Evolutionary conservation across 1,139 yeast genomes (phyloP).

Genomic region (Yamadazyma taylorii): DNA sequence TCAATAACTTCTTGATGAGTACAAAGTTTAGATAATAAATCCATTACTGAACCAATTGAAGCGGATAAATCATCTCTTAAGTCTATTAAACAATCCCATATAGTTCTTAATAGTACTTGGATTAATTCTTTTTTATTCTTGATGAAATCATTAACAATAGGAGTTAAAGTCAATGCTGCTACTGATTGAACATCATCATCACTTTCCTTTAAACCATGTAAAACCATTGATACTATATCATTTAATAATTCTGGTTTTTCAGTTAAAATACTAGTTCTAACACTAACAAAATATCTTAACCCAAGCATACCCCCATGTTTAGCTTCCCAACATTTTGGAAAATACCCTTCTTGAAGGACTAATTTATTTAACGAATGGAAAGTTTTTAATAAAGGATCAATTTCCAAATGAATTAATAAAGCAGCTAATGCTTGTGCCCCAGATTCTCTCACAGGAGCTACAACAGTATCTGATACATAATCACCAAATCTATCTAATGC

Average conservation of each 20-base stretch:
- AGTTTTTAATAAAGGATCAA: slow-evolving; percentile 54
- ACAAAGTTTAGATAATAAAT: slow-evolving; percentile 83
- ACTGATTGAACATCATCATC: slow-evolving; percentile 98
- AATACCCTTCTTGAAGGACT: slow-evolving; percentile 61
- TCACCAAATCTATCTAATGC: slow-evolving; percentile 96
- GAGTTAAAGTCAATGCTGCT: slow-evolving; percentile 89
- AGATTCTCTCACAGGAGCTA: slow-evolving; percentile 97
- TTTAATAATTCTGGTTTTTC: slow-evolving; percentile 60
- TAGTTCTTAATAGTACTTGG: slow-evolving; percentile 65
- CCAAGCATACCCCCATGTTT: slow-evolving; percentile 98
- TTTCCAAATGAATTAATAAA: slow-evolving; percentile 64
- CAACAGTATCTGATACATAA: slow-evolving; percentile 95
- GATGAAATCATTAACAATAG: slow-evolving; percentile 85
- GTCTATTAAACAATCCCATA: slow-evolving; percentile 87
- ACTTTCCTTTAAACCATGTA: slow-evolving; percentile 78
- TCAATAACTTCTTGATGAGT: slow-evolving; percentile 76
- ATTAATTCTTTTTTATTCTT: slow-evolving; percentile 59
- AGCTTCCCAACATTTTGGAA: slow-evolving; percentile 79
- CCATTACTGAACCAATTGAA: slow-evolving; percentile 96
- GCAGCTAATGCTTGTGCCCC: slow-evolving; percentile 96
- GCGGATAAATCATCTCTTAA: slow-evolving; percentile 91
- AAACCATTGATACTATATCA: slow-evolving; percentile 77
- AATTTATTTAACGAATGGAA: slow-evolving; percentile 68
- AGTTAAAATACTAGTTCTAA: slow-evolving; percentile 75
- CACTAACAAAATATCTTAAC: slow-evolving; percentile 85